A percentile compares a stretch with the other conserved stretches of the same genome.
These are phyloP conservation scores for Amanita molliuscula DNA, from an alignment of 768 basidiomycete genomes.

Conservation along the genomic window DNA sequence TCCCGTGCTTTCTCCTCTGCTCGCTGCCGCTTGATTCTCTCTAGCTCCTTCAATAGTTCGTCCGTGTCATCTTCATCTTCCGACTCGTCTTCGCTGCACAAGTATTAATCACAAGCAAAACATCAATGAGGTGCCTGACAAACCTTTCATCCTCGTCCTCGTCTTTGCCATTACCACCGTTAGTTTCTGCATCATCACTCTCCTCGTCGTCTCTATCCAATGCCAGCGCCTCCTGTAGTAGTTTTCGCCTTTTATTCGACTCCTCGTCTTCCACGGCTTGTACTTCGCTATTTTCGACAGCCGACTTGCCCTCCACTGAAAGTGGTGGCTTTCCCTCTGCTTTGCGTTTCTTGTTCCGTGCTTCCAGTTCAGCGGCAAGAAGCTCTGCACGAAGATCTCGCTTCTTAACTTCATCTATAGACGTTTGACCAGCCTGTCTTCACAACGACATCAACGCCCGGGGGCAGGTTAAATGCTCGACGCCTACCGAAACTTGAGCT, in stretches of 20 bases:
- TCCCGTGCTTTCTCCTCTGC: conserved; percentile 85
- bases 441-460: conserved; percentile 3
- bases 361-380: conserved; percentile 76
- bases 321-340: conserved; percentile 63
- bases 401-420: conserved; percentile 61
- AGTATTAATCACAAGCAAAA: background rate
- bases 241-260: conserved; percentile 72
- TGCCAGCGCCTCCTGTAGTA: conserved; percentile 79
- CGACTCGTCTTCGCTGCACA: conserved; percentile 39
- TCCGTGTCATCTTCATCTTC: conserved; percentile 89
- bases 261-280: conserved; percentile 34
- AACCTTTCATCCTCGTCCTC: conserved; percentile 43
- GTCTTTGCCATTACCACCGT: conserved; percentile 11
- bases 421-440: conserved; percentile 88
- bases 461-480: background rate
- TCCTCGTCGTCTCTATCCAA: conserved; percentile 81
- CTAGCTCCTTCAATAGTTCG: conserved; percentile 90
- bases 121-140: conserved; percentile 1
- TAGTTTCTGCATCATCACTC: conserved; percentile 50
- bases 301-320: conserved; percentile 27
- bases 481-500: conserved; percentile 89
- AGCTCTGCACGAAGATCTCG: conserved; percentile 80
- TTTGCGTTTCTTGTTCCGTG: conserved; percentile 84
- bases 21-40: conserved; percentile 94
- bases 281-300: conserved; percentile 2